Conservation (phyloP, 257 asterid species). For the Nicotiana tomentosiformis region DNA sequence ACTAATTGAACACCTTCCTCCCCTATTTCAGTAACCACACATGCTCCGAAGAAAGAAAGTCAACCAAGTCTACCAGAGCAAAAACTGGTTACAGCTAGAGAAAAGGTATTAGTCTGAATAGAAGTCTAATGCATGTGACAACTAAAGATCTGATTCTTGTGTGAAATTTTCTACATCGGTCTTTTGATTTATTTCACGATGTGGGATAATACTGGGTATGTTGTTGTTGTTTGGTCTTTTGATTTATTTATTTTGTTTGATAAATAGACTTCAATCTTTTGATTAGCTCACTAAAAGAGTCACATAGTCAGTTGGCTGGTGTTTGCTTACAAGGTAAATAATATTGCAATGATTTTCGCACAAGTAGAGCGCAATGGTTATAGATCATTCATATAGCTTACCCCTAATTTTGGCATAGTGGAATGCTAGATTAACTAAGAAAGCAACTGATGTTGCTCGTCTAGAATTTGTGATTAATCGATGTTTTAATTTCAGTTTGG, state of each 20-base stretch:
- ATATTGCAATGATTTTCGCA: neutral
- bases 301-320: neutral
- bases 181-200: neutral
- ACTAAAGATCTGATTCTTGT: neutral
- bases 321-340: neutral
- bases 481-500: neutral
- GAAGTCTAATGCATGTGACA: neutral
- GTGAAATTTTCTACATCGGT: neutral
- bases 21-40: slow-evolving; percentile 47
- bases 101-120: slow-evolving; percentile 32
- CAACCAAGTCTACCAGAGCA: slow-evolving; percentile 25
- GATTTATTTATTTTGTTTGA: neutral
- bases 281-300: neutral
- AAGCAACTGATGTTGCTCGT: neutral
- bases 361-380: neutral
- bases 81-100: slow-evolving; percentile 19
- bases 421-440: neutral
- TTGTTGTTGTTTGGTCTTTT: neutral
- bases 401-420: neutral
- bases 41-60: slow-evolving; percentile 23
- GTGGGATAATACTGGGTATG: too few relatives aligned
- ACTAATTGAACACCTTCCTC: neutral
- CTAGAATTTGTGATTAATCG: neutral
- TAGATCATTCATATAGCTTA: neutral
- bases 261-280: neutral